Conservation (phyloP, 129 eudicot species). For the Centaurea solstitialis region DNA sequence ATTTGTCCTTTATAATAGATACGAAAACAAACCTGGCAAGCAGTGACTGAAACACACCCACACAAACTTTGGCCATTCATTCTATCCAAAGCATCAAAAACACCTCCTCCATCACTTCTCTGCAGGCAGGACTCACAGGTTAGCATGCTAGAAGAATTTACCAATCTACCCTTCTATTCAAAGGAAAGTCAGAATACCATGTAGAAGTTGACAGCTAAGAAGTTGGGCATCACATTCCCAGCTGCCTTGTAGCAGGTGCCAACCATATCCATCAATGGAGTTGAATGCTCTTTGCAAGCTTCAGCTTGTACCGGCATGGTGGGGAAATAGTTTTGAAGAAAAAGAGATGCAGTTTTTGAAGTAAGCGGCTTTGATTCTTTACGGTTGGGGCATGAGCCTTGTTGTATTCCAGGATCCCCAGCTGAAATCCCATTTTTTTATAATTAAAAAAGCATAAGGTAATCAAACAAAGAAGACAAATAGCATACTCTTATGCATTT, state of each 20-base stretch:
- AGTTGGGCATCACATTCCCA: conserved; percentile 85
- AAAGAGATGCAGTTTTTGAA: conserved; percentile 76
- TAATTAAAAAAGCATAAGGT: background rate
- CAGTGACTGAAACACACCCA: conserved; percentile 74
- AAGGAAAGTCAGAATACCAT: conserved; percentile 58
- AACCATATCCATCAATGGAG: conserved; percentile 69
- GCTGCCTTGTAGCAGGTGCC: conserved; percentile 81
- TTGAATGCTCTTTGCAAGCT: conserved; percentile 92
- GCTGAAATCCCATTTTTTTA: conserved; percentile 55
- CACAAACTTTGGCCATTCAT: conserved; percentile 93
- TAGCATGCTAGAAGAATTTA: conserved; percentile 3
- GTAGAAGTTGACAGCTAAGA: conserved; percentile 91
- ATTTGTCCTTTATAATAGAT: conserved; percentile 5
- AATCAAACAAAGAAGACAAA: background rate
- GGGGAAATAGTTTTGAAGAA: conserved; percentile 91
- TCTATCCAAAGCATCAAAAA: conserved; percentile 75
- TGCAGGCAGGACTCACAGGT: conserved; percentile 38
- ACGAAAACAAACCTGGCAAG: conserved; percentile 80
- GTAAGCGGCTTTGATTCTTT: conserved; percentile 87
- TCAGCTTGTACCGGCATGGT: conserved; percentile 75
- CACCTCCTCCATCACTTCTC: conserved; percentile 99
- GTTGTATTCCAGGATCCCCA: conserved; percentile 85
- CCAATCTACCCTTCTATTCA: conserved; percentile 2
- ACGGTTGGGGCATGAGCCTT: conserved; percentile 81
- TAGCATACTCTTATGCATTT: background rate